Base-by-base conservation (phyloP, 305 asterid species). In the Rubia peregrina region DNA sequence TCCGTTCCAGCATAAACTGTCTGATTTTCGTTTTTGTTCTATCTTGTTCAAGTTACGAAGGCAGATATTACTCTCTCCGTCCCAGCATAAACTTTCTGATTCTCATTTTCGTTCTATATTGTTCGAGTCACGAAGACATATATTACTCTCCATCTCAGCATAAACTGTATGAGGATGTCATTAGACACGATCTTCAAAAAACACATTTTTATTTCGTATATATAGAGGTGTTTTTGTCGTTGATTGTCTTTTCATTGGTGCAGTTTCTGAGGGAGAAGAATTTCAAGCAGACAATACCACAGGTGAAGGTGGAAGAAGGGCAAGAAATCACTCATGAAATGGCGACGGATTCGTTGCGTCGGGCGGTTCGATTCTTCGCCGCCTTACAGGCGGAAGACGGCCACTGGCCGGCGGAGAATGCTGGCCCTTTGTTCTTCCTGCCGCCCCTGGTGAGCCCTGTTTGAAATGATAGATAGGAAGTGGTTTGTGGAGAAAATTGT, bases 381-480 rank as follows among this genome's bases (percentile, higher is more conserved):
- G 97, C 97, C 44, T 78, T 90, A 83, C 98, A 92, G 79, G 97
- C 96, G 16, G 78, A 71, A 48, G 98, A 92, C 62, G 98, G 98
- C 38, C 97, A 92, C 70, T 92, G 98, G 97, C 96, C 98, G 0
- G 96, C 97, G 0, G 97, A 89, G 85, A 92, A 86, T 57, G 92
- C 95, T 0, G 97, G 98, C 14, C 95, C 97, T n/a, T 64, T 90
- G 61, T 92, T 80, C 85, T 92, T 86, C 78, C 93, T 92, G 72
- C 98, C 96, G 26, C 98, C 98, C 63, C 22, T 92, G 83, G 98
- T 92, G 3, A 80, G 80, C 67, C 24, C 1, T 42, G 49, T 12
- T 59, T 26, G n/a, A 21, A 43, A 56, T 21, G 22, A 42, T 9
- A 24, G 22, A 51, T 5, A 51, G 17, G 13, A 12, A 13, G 55